A percentile compares a stretch with the other conserved stretches of the same genome.
These are phyloP conservation scores for Amaranthus cruentus DNA, from an alignment of 148 eudicot genomes.

Conservation along the genomic window DNA sequence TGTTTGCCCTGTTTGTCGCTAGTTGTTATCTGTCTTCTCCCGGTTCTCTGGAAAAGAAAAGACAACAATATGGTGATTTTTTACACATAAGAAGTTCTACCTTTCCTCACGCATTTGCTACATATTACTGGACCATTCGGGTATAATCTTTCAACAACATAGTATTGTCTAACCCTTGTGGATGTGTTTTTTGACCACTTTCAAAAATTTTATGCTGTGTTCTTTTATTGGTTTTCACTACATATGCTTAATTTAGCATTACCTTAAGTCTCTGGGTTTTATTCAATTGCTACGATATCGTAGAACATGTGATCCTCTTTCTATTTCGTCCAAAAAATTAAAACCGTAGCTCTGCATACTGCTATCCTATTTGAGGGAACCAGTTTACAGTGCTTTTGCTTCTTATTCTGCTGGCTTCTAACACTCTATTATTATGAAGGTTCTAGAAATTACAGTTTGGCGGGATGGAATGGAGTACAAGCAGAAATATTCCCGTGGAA, in stretches of 20 bases:
- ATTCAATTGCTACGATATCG: background rate
- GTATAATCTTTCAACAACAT: background rate
- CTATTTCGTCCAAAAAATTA: background rate
- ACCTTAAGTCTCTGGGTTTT: background rate
- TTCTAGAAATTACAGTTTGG: conserved; percentile 82
- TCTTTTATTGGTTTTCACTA: background rate
- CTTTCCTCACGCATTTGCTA: background rate
- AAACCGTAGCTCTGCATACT: background rate
- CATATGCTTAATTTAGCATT: background rate
- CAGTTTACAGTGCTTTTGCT: background rate
- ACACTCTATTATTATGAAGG: conserved; percentile 33
- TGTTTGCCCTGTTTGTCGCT: background rate
- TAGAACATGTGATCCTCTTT: background rate
- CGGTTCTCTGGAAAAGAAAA: no score
- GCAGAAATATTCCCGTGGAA: conserved; percentile 91
- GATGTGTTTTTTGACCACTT: background rate
- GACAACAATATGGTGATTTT: background rate
- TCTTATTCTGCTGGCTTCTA: background rate
- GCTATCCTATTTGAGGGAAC: conserved; percentile 6
- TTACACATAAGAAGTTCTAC: conserved; percentile 6
- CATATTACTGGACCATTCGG: background rate
- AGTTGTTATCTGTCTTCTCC: background rate
- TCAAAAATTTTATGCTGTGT: background rate
- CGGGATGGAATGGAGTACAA: conserved; percentile 75
- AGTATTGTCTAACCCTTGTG: no score